phyloP scores from a whole-genome alignment of 495 filamentous ascomycete genomes.

The Thermochaetoides thermophila region DNA sequence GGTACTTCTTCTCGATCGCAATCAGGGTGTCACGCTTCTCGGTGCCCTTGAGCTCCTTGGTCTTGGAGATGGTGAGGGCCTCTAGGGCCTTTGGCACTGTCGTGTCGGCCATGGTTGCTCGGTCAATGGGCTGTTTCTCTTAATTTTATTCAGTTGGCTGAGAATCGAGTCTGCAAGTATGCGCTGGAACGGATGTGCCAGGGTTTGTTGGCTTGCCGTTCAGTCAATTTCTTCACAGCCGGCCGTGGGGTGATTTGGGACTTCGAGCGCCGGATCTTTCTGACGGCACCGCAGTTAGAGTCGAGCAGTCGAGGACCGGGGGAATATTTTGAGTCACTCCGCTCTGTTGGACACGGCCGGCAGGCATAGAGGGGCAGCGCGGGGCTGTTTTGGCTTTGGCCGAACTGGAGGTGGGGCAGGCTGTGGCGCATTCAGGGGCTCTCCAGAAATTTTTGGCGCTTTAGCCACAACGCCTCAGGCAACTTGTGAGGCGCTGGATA shows the following conservation, averaged over 20 bases:
- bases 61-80: constrained; percentile 27
- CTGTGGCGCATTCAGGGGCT: background rate
- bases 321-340: constrained; percentile 14
- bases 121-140: too few species aligned
- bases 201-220: too few species aligned
- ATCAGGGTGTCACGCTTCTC: constrained; percentile 87
- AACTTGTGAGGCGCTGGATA: background rate
- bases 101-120: constrained; percentile 21
- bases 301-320: background rate
- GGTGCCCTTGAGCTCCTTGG: constrained; percentile 45
- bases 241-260: too few species aligned
- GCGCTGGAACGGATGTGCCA: too few species aligned
- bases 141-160: too few species aligned
- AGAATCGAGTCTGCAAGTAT: too few species aligned
- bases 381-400: constrained; percentile 2
- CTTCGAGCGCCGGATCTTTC: too few species aligned
- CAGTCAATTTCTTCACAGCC: too few species aligned
- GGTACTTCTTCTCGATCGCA: constrained; percentile 83
- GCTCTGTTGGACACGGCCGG: constrained; percentile 2
- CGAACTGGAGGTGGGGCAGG: background rate
- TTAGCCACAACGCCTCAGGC: constrained; percentile 2
- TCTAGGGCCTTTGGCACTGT: constrained; percentile 23
- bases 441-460: too few species aligned
- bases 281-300: too few species aligned
- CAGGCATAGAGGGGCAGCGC: constrained; percentile 11